These are phyloP conservation scores for Paxillus involutus DNA, from an alignment of 768 basidiomycete species.

Conservation along the genomic window DNA sequence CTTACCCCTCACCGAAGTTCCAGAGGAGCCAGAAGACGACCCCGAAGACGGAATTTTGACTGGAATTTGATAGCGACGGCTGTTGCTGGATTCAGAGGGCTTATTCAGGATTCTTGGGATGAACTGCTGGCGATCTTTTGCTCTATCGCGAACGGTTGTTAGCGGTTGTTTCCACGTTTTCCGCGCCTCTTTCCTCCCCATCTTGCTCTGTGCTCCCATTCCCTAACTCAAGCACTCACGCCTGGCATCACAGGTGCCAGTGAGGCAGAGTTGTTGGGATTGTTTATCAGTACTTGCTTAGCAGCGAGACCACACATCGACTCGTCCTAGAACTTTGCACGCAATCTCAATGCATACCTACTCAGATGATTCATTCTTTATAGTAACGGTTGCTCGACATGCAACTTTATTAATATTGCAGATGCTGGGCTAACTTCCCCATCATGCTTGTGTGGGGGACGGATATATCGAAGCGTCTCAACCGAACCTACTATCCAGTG, in stretches of 20 bases:
- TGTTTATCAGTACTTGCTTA: too few relatives aligned
- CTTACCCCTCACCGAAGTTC: constrained; percentile 6
- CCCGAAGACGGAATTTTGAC: constrained; percentile 10
- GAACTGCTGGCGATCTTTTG: constrained; percentile 34
- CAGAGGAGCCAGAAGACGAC: constrained; percentile 20
- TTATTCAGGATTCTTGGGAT: constrained; percentile 24
- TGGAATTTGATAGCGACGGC: constrained; percentile 5
- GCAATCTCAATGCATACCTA: too few relatives aligned
- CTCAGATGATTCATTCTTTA: too few relatives aligned
- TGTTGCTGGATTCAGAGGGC: background rate
- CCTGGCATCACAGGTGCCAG: too few relatives aligned
- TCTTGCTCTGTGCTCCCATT: background rate
- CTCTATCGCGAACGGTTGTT: constrained; percentile 29
- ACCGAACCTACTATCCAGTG: too few relatives aligned
- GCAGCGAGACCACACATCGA: too few relatives aligned
- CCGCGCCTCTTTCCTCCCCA: constrained; percentile 3
- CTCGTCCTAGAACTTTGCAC: too few relatives aligned
- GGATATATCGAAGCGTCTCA: too few relatives aligned
- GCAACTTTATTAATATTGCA: too few relatives aligned
- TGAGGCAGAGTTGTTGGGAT: background rate
- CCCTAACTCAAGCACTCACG: constrained; percentile 4
- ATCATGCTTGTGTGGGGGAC: too few relatives aligned
- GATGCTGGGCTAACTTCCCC: too few relatives aligned
- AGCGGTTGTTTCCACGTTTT: constrained; percentile 31
- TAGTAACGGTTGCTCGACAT: too few relatives aligned